A percentile compares a stretch with the other conserved stretches of the same genome.
Evolutionary conservation across 1,139 yeast genomes (phyloP).

Genomic region (Petasospora fabianii): DNA sequence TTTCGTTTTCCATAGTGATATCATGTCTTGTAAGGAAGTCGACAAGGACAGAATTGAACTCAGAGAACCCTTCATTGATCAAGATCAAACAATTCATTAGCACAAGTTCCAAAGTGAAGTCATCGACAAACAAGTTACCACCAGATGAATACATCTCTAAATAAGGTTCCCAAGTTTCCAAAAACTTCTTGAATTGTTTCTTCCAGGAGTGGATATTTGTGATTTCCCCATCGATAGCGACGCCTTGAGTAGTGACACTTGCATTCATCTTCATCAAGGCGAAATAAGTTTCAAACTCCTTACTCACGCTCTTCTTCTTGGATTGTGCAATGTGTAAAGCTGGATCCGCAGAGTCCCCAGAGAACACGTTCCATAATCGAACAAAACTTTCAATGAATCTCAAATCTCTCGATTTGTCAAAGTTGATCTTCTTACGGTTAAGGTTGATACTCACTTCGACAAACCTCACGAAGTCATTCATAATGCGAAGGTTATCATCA

Average conservation of each 20-base stretch:
- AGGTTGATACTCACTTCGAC: conserved; percentile 23
- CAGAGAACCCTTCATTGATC: conserved; percentile 12
- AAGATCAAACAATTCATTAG: conserved; percentile 11
- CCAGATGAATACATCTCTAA: neutral
- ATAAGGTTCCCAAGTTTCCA: conserved; percentile 12
- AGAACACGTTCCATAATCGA: conserved; percentile 13
- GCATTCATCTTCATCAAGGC: conserved; percentile 9
- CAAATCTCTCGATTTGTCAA: conserved; percentile 21
- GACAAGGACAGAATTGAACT: conserved; percentile 9
- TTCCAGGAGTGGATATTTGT: conserved; percentile 7
- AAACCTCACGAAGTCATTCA: conserved; percentile 18
- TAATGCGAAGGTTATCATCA: conserved; percentile 11
- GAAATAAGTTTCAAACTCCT: conserved; percentile 5
- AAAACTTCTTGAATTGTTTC: conserved; percentile 11
- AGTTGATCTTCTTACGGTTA: conserved; percentile 25
- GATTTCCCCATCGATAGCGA: conserved; percentile 6
- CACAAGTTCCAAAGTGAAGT: conserved; percentile 15
- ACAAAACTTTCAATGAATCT: conserved; percentile 18
- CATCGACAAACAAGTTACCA: conserved; percentile 12
- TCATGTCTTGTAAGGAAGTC: conserved; percentile 6
- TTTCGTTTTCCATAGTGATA: conserved; percentile 4
- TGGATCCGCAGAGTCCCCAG: conserved; percentile 5
- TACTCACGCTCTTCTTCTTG: conserved; percentile 5
- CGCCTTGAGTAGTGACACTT: conserved; percentile 4
- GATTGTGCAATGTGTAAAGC: neutral